Evolutionary conservation across 1,284 basidiomycete genomes (phyloP), one percentile per base, ranked within the genome.

Genomic region (Cryptococcus wingfieldii): DNA sequence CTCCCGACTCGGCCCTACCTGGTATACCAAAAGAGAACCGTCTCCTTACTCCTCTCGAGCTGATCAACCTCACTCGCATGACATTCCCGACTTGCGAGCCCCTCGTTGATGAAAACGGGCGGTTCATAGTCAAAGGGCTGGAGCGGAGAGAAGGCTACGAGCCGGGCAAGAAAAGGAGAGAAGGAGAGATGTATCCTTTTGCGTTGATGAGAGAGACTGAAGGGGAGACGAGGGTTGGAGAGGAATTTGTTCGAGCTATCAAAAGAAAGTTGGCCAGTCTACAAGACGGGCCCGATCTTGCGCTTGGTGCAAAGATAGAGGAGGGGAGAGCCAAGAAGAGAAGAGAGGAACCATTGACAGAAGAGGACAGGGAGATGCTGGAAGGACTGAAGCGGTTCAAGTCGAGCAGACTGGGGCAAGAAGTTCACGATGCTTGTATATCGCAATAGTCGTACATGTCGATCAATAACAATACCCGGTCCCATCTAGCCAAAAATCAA

Each of bases 161-260:
- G 56, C 63, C 63, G 38, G 66, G 66, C 5, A 56, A 62, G 10
- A 51, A n/a, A 25, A 48, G 34, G n/a, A 54, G 50, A 19, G 56
- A 50, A 23, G 56, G 57, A 23, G 64, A 72, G 48, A 72, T 75
- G 70, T 75, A 70, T 56, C 70, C 71, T 16, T 75, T 75, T 44
- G 70, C 70, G 2, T 55, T 70, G 10, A 56, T 62, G 19, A 59
- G 51, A 25, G 58, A 59, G 23, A 16, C 9, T 10, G 43, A 50
- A 44, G 58, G 51, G 19, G 58, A 59, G 28, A 19, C 14, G n/a
- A 45, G 46, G 42, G 50, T 50, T 16, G 58, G 58, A 31, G 50
- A 59, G 31, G 54, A 62, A 3, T 65, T 69, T 46, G 64, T 64
- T 4, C 47, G 56, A 13, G 25, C 66, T 7, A 56, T 69, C 46